phyloP scores from a whole-genome alignment of 257 asterid genomes.

The Osmanthus fragrans region DNA sequence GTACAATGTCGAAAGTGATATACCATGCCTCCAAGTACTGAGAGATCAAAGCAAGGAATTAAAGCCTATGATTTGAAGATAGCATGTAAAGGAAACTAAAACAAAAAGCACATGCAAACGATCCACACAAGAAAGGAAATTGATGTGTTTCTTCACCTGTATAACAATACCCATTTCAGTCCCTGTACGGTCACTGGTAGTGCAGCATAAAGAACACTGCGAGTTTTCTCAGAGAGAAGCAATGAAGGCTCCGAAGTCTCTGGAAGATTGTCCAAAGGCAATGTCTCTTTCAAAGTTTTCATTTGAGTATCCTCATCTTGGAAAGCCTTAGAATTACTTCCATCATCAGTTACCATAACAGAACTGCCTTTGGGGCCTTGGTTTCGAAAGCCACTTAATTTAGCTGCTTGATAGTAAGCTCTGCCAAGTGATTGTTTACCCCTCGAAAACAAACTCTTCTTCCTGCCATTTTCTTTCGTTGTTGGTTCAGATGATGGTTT shows the following conservation, averaged over 20 bases:
- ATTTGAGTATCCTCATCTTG: slow-evolving; percentile 47
- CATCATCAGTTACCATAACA: slow-evolving; percentile 40
- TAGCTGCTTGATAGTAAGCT: slow-evolving; percentile 68
- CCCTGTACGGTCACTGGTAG: slow-evolving; percentile 85
- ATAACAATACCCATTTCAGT: slow-evolving; percentile 80
- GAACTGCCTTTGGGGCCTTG: slow-evolving; percentile 55
- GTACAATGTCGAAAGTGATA: slow-evolving; percentile 87
- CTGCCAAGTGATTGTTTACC: slow-evolving; percentile 75
- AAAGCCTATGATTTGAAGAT: not conserved
- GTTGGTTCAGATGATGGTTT: slow-evolving; percentile 48
- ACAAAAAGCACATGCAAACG: slow-evolving; percentile 14
- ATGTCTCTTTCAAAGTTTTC: slow-evolving; percentile 44
- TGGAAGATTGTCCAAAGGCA: slow-evolving; percentile 44
- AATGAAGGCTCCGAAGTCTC: slow-evolving; percentile 85
- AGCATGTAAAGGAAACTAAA: not conserved
- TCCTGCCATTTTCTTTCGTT: slow-evolving; percentile 58
- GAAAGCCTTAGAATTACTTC: slow-evolving; percentile 34
- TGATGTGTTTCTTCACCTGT: slow-evolving; percentile 52
- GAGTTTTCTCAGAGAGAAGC: slow-evolving; percentile 80
- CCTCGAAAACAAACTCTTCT: slow-evolving; percentile 63
- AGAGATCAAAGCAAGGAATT: slow-evolving; percentile 20
- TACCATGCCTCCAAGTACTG: slow-evolving; percentile 98
- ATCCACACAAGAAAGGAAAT: slow-evolving; percentile 8
- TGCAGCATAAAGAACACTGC: slow-evolving; percentile 55
- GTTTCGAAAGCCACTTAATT: slow-evolving; percentile 60